phyloP scores from a whole-genome alignment of 306 rosid genomes.

The Oemleria cerasiformis region DNA sequence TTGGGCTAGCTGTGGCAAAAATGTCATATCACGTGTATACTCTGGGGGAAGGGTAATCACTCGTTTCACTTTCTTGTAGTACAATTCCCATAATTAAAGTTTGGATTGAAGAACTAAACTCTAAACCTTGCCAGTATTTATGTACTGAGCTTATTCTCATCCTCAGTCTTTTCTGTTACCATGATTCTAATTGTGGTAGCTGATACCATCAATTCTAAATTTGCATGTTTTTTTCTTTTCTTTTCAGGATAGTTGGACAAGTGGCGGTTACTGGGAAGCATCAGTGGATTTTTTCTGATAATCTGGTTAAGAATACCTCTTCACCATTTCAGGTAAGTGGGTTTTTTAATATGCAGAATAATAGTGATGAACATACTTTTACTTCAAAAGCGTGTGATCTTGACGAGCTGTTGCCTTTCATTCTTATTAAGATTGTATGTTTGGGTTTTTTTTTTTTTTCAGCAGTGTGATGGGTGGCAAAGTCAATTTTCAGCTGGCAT shows the following conservation, averaged over 20 bases:
- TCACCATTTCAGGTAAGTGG: slow-evolving; percentile 64
- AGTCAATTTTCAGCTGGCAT: slow-evolving; percentile 87
- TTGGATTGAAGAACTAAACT: neutral
- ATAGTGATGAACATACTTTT: slow-evolving; percentile 10
- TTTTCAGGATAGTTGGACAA: slow-evolving; percentile 81
- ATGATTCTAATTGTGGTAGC: neutral
- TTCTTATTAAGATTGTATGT: slow-evolving; percentile 16
- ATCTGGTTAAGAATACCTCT: slow-evolving; percentile 45
- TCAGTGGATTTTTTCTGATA: slow-evolving; percentile 84
- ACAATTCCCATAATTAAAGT: neutral
- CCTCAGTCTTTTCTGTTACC: neutral
- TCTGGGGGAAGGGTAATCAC: slow-evolving; percentile 89
- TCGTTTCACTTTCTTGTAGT: slow-evolving; percentile 18
- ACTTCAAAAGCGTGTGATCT: neutral
- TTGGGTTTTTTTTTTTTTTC: slow-evolving; percentile 40
- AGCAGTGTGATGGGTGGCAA: slow-evolving; percentile 82
- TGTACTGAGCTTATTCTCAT: neutral
- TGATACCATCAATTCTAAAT: neutral
- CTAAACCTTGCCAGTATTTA: neutral
- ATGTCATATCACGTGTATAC: slow-evolving; percentile 86
- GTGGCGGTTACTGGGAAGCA: slow-evolving; percentile 88
- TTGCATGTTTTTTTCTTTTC: neutral
- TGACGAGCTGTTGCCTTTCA: slow-evolving; percentile 5
- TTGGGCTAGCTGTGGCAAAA: slow-evolving; percentile 84
- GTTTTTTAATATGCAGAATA: slow-evolving; percentile 21